Conservation (phyloP, 495 filamentous ascomycete species). For the Gamarada debralockiae region DNA sequence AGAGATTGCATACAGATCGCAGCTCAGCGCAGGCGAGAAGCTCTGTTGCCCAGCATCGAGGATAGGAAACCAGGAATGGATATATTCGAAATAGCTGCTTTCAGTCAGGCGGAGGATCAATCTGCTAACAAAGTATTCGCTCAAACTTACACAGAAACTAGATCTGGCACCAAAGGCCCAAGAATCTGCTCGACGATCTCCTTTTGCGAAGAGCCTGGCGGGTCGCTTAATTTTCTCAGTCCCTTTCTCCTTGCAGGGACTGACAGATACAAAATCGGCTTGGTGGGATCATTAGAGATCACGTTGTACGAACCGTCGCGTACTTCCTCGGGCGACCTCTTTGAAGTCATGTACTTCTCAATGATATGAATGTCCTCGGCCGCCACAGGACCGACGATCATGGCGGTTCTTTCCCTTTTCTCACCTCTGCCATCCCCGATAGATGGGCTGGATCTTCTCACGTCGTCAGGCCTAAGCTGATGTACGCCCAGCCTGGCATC, state of each 20-base stretch:
- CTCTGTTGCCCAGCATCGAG: constrained; percentile 49
- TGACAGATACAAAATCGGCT: constrained; percentile 44
- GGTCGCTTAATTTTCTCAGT: no score
- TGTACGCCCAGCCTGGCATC: no score
- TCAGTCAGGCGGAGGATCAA: neutral
- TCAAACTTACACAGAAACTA: constrained; percentile 43
- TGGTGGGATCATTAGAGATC: constrained; percentile 11
- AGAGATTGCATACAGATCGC: constrained; percentile 49
- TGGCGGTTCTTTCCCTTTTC: no score
- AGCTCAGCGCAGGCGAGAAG: constrained; percentile 48
- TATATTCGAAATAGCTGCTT: constrained; percentile 43
- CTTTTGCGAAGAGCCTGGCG: constrained; percentile 47
- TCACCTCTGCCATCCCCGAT: no score
- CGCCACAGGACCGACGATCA: constrained; percentile 47
- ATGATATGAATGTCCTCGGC: constrained; percentile 50
- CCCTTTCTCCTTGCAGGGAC: no score
- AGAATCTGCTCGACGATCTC: constrained; percentile 53
- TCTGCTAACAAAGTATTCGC: no score
- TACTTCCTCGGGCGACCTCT: constrained; percentile 33
- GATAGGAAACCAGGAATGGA: constrained; percentile 51
- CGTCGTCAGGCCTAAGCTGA: constrained; percentile 31
- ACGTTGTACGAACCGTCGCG: constrained; percentile 5
- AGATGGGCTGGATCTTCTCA: constrained; percentile 30
- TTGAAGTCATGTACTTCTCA: constrained; percentile 48
- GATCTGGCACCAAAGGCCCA: constrained; percentile 45